phyloP scores from a whole-genome alignment of 306 rosid genomes.

The Dalbergia oliveri region DNA sequence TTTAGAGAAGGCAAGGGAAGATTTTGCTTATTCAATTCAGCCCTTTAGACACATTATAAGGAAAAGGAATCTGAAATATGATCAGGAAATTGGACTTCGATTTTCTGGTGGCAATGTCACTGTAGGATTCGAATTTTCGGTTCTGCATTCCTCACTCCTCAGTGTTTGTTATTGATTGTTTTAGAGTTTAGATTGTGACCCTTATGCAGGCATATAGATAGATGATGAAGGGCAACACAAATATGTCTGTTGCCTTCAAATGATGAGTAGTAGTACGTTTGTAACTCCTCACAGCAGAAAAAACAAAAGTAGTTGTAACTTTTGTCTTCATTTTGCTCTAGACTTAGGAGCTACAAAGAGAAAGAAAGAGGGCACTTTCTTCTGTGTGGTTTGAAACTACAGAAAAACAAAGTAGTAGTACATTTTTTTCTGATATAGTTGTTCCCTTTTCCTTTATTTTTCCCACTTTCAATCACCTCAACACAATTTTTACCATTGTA shows the following conservation, averaged over 20 bases:
- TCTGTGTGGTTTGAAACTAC: background rate
- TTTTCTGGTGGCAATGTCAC: conserved; percentile 40
- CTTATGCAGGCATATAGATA: background rate
- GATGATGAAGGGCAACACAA: background rate
- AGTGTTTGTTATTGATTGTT: conserved; percentile 21
- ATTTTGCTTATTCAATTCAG: conserved; percentile 60
- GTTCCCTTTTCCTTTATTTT: background rate
- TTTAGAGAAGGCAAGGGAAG: conserved; percentile 50
- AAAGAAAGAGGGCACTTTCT: background rate
- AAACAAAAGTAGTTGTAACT: too few relatives aligned
- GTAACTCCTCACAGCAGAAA: too few relatives aligned
- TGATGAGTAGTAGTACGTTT: background rate
- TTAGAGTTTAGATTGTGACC: conserved; percentile 14
- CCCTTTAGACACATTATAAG: conserved; percentile 54
- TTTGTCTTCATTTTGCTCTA: background rate
- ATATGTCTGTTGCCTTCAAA: background rate
- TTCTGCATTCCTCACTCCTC: conserved; percentile 46
- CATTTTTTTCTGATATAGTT: background rate
- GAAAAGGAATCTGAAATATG: conserved; percentile 53
- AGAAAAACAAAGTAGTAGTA: background rate
- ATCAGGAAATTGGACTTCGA: conserved; percentile 64
- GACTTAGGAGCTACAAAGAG: background rate
- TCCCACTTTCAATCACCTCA: too few relatives aligned
- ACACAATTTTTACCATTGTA: too few relatives aligned
- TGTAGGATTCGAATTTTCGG: conserved; percentile 51